Evolutionary conservation across 805 yeast species (phyloP).

Genomic region (Yueomyces sp.): DNA sequence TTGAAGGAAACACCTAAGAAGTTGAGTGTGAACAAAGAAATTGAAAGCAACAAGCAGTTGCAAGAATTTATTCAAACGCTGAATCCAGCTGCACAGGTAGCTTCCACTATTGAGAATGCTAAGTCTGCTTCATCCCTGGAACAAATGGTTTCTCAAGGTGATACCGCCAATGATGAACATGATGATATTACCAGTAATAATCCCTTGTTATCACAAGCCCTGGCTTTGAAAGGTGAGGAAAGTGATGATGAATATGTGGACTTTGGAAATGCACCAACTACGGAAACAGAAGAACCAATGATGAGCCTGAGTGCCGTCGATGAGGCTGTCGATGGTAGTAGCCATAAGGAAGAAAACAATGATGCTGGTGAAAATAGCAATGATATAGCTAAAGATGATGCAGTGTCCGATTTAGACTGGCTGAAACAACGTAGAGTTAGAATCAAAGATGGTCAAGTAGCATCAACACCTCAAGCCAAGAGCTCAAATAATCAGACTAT

Average conservation of each 20-base stretch:
- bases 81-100: constrained; percentile 57
- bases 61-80: constrained; percentile 73
- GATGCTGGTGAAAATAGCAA: constrained; percentile 11
- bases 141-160: constrained; percentile 10
- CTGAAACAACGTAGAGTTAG: constrained; percentile 60
- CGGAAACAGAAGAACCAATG: constrained; percentile 34
- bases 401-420: constrained; percentile 77
- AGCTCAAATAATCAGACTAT: constrained; percentile 1
- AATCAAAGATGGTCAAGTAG: constrained; percentile 38
- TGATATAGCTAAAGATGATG: constrained; percentile 32
- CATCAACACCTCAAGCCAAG: constrained; percentile 6
- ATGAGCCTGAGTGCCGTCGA: constrained; percentile 30
- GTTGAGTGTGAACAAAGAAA: constrained; percentile 40
- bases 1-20: constrained; percentile 21
- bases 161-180: constrained; percentile 25
- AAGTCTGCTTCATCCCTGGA: constrained; percentile 1
- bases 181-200: constrained; percentile 19
- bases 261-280: constrained; percentile 15
- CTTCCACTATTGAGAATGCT: constrained; percentile 26
- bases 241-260: constrained; percentile 34
- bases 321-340: constrained; percentile 7
- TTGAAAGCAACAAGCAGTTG: constrained; percentile 51
- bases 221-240: constrained; percentile 27
- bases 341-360: background rate
- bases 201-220: constrained; percentile 28